Evolutionary conservation across 805 yeast species (phyloP), one percentile per base, ranked within the genome.

Genomic region (Candida adriatica): DNA sequence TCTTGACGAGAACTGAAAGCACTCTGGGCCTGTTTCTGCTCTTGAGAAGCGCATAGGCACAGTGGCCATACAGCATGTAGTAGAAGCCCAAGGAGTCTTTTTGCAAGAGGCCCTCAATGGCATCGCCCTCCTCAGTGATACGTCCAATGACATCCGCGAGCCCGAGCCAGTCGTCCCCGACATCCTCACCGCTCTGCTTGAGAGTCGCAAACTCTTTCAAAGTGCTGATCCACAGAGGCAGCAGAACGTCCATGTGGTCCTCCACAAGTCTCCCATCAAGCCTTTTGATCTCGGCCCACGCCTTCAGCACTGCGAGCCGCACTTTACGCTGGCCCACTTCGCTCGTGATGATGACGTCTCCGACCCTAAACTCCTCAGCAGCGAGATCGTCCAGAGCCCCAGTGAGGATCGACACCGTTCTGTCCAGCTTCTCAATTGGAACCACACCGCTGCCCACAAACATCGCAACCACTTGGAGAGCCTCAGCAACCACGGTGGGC

Each of bases 31-130:
- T 53, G 9, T 48, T 30, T 1, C 41, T 38, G 26, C 44, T 46
- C 30, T 68, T 70, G 29, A 80, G 68, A 39, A 87, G 62, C 1
- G 80, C 72, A 45, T 84, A 94, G 29, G 87, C 66, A 51, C 95
- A 85, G 43, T 84, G 82, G 8, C 95, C 83, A 58, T 81, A 83
- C 24, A 88, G 54, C 18, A 87, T 79, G 49, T 85, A 82, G 55
- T 82, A 78, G 43, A 87, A 82, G 39, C 73, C 74, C 5, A 69
- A 64, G 2, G 73, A 60, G 39, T 79, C 87, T 8, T 68, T 75
- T 5, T 65, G 68, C 27, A 84, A 53, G 21, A 73, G 62, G 2
- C 62, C 58, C 6, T 61, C 53, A 13, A 81, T 62, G 9, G 64
- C 51, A 0, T 55, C 44, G 39, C 79, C 66, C 14, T 60, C 62